Conservation (phyloP, 2,329 filamentous ascomycete species). For the Xylariaceae sp. region DNA sequence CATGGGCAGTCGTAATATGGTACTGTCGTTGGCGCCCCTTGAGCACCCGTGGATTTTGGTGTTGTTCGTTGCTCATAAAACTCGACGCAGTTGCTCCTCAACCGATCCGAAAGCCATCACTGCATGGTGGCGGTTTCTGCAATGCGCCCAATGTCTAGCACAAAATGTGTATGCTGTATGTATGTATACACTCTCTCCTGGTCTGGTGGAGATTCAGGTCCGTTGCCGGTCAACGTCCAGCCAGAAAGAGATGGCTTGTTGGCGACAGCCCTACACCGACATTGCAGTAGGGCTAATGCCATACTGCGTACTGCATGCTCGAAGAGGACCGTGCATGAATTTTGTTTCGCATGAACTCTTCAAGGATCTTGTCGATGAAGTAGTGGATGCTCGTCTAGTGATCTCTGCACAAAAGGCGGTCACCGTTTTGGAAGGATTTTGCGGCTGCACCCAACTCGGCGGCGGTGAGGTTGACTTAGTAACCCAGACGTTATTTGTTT, state of each 20-base stretch:
- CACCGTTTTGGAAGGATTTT: slow-evolving; percentile 13
- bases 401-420: slow-evolving; percentile 24
- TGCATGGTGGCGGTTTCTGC: slow-evolving; percentile 19
- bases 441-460: slow-evolving; percentile 10
- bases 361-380: slow-evolving; percentile 3
- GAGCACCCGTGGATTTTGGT: too few species aligned
- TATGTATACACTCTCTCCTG: slow-evolving; percentile 1
- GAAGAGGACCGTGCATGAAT: slow-evolving; percentile 24
- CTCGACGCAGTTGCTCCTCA: background rate
- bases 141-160: slow-evolving; percentile 15
- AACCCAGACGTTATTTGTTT: background rate
- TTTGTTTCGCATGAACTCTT: slow-evolving; percentile 22
- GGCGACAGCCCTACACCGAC: slow-evolving; percentile 27
- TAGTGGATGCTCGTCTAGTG: slow-evolving; percentile 3
- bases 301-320: slow-evolving; percentile 12
- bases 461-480: slow-evolving; percentile 22
- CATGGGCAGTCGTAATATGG: background rate
- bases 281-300: slow-evolving; percentile 26
- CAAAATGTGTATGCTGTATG: too few species aligned
- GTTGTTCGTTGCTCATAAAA: too few species aligned
- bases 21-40: background rate
- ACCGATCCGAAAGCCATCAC: background rate
- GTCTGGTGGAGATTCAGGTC: slow-evolving; percentile 19
- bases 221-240: slow-evolving; percentile 22
- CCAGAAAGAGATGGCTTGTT: slow-evolving; percentile 3